Evolutionary conservation across 2,329 filamentous ascomycete species (phyloP).

Genomic region (Hansfordia pulvinata): DNA sequence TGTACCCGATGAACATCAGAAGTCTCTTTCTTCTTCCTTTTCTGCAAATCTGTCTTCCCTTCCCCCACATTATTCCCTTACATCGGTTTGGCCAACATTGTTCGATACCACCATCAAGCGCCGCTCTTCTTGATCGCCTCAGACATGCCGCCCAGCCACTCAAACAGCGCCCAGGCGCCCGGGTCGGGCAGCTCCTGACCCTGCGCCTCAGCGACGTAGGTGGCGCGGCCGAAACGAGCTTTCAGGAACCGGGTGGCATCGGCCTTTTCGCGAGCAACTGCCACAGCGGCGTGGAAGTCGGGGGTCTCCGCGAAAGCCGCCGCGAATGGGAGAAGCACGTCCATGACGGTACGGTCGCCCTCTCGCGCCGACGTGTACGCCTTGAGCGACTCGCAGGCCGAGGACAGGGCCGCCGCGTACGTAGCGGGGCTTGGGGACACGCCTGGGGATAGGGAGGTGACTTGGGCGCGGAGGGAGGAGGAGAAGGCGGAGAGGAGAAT

Average conservation of each 20-base stretch:
- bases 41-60: too few relatives aligned
- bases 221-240: constrained; percentile 14
- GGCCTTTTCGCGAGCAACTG: constrained; percentile 13
- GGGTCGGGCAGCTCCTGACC: constrained; percentile 15
- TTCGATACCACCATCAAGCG: too few relatives aligned
- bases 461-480: constrained; percentile 6
- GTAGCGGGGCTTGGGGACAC: constrained; percentile 1
- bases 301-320: constrained; percentile 6
- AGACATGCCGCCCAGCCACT: constrained; percentile 8
- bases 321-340: constrained; percentile 9
- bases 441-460: background rate
- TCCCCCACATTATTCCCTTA: too few relatives aligned
- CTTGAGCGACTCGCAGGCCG: constrained; percentile 11
- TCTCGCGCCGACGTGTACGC: constrained; percentile 13
- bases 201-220: constrained; percentile 14
- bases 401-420: constrained; percentile 9
- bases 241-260: constrained; percentile 13
- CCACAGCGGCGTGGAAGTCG: constrained; percentile 22
- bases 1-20: too few relatives aligned
- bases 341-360: constrained; percentile 13
- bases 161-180: constrained; percentile 17
- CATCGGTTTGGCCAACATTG: too few relatives aligned
- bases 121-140: constrained; percentile 2
- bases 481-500: constrained; percentile 14
- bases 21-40: too few relatives aligned